Percentiles rank a stretch among this genome's conserved stretches.
phyloP scores from a whole-genome alignment of 495 filamentous ascomycete genomes.

The Tuber calosporum region DNA sequence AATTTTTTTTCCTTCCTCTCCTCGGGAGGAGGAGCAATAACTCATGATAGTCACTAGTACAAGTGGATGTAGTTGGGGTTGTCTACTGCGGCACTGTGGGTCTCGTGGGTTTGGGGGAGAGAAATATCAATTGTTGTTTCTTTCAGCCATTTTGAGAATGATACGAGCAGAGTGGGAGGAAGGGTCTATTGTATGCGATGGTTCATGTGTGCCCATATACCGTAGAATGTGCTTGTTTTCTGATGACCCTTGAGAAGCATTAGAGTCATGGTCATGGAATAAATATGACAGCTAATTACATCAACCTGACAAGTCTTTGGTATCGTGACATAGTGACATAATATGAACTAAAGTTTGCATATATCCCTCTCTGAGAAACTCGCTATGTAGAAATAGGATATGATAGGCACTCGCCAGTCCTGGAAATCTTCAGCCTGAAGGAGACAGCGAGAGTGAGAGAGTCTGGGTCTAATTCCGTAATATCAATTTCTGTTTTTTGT shows the following conservation, averaged over 20 bases:
- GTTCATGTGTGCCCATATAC: background rate
- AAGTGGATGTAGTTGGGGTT: background rate
- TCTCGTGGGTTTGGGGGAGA: background rate
- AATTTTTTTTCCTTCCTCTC: background rate
- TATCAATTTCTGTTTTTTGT: background rate
- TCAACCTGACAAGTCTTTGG: background rate
- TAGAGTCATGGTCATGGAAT: background rate
- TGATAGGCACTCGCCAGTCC: background rate
- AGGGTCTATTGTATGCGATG: background rate
- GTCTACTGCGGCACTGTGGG: background rate
- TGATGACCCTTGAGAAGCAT: background rate
- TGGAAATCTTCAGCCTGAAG: background rate
- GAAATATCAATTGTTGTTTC: background rate
- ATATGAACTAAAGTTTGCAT: background rate
- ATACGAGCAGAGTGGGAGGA: background rate
- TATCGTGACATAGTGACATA: slow-evolving; percentile 5
- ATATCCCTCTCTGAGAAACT: background rate
- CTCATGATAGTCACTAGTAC: background rate
- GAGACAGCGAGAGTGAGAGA: background rate
- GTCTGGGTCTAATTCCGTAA: background rate
- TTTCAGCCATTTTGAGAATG: background rate
- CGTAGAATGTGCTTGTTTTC: background rate
- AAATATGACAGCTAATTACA: background rate
- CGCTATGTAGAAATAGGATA: background rate
- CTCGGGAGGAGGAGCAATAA: background rate